phyloP scores from a whole-genome alignment of 164 flowering plant genomes.

The Magnolia sinica region DNA sequence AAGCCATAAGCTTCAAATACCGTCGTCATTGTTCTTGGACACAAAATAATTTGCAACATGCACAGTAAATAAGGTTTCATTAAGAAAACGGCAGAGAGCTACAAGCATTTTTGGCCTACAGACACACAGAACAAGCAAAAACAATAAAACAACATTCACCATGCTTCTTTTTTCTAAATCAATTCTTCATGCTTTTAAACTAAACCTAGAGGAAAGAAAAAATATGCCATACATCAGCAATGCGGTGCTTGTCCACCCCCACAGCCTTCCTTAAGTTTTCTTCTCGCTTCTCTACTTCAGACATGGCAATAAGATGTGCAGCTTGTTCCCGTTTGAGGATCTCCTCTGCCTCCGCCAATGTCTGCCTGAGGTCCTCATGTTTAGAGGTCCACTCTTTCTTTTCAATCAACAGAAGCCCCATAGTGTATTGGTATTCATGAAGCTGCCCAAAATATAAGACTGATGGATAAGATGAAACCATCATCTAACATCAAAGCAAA shows the following conservation, averaged over 20 bases:
- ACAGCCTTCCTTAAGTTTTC: conserved; percentile 69
- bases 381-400: conserved; percentile 70
- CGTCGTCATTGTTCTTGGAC: not conserved
- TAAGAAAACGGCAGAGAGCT: too few species aligned
- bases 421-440: conserved; percentile 75
- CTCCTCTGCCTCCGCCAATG: conserved; percentile 58
- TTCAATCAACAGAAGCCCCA: conserved; percentile 93
- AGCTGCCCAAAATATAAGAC: conserved; percentile 46
- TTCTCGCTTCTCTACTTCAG: conserved; percentile 71
- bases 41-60: not conserved
- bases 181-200: not conserved
- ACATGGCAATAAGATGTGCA: conserved; percentile 56
- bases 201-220: not conserved
- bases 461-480: not conserved
- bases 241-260: conserved; percentile 64
- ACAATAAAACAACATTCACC: not conserved
- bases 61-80: not conserved
- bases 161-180: not conserved
- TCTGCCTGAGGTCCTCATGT: conserved; percentile 51
- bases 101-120: too few species aligned
- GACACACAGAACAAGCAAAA: not conserved
- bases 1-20: not conserved
- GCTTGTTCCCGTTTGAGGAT: conserved; percentile 69
- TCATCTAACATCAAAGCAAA: not conserved
- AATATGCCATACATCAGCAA: conserved; percentile 56